phyloP scores from a whole-genome alignment of 371 early-diverging fungal genomes.

The Rhizopus arrhizus region DNA sequence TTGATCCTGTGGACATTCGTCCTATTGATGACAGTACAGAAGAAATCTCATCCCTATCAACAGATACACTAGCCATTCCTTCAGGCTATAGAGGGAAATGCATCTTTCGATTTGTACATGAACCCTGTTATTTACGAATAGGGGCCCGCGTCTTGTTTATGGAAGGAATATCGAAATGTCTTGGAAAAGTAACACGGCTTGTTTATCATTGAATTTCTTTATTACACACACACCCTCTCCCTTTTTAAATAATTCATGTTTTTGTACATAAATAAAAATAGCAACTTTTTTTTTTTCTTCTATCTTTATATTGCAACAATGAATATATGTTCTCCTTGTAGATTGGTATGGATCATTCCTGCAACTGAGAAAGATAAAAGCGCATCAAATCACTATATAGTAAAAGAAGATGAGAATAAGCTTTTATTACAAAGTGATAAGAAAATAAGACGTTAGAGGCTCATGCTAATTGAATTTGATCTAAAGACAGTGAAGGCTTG shows the following conservation, averaged over 20 bases:
- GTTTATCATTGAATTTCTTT: background rate
- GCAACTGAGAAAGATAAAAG: background rate
- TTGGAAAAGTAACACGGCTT: slow-evolving; percentile 75
- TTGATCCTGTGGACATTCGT: slow-evolving; percentile 9
- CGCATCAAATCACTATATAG: background rate
- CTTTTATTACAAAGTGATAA: background rate
- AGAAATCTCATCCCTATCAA: slow-evolving; percentile 16
- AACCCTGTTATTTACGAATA: slow-evolving; percentile 78
- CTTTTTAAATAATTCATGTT: background rate
- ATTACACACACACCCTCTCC: background rate
- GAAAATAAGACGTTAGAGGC: background rate
- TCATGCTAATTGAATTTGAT: background rate
- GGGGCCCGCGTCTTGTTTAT: slow-evolving; percentile 77
- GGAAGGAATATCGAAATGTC: slow-evolving; percentile 85
- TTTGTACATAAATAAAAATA: background rate
- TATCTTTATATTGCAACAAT: background rate
- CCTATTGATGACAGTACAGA: slow-evolving; percentile 20
- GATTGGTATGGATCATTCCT: background rate
- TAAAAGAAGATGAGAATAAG: background rate
- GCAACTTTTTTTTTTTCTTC: background rate
- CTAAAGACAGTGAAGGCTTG: background rate
- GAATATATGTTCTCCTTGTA: background rate
- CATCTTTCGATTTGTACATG: slow-evolving; percentile 72
- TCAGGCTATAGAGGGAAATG: slow-evolving; percentile 45
- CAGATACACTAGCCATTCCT: slow-evolving; percentile 6